A percentile compares a stretch with the other conserved stretches of the same genome.
phyloP scores from a whole-genome alignment of 2,329 filamentous ascomycete species.

The Talaromyces rugulosus region DNA sequence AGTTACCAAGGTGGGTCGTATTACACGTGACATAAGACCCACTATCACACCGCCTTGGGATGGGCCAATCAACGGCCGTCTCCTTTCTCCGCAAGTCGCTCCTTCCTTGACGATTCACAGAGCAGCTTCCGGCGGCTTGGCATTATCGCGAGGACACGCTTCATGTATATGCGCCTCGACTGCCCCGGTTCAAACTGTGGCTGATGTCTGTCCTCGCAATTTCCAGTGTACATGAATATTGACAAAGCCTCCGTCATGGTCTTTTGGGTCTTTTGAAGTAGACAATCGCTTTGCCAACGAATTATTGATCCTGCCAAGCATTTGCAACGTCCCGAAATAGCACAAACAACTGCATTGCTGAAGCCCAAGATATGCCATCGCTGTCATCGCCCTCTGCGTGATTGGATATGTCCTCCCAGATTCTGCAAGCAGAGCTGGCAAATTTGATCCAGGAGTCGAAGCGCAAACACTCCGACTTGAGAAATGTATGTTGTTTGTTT shows the following conservation, averaged over 20 bases:
- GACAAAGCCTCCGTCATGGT: background rate
- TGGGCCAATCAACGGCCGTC: background rate
- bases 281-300: background rate
- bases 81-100: background rate
- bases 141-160: constrained; percentile 11
- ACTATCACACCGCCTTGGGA: background rate
- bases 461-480: constrained; percentile 84
- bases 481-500: constrained; percentile 50
- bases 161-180: constrained; percentile 1
- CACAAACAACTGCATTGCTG: constrained; percentile 6
- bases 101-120: background rate
- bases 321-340: constrained; percentile 3
- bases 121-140: constrained; percentile 5
- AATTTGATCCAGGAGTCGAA: constrained; percentile 95
- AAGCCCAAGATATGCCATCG: constrained; percentile 13
- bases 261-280: background rate
- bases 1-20: background rate
- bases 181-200: background rate
- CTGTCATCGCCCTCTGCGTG: constrained; percentile 18
- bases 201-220: background rate
- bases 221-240: background rate
- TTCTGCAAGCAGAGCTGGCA: constrained; percentile 80
- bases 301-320: constrained; percentile 4
- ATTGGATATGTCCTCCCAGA: constrained; percentile 78
- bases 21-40: background rate